Evolutionary conservation across 768 basidiomycete species (phyloP), one percentile per base, ranked within the genome.

Genomic region (Boletus sp.): DNA sequence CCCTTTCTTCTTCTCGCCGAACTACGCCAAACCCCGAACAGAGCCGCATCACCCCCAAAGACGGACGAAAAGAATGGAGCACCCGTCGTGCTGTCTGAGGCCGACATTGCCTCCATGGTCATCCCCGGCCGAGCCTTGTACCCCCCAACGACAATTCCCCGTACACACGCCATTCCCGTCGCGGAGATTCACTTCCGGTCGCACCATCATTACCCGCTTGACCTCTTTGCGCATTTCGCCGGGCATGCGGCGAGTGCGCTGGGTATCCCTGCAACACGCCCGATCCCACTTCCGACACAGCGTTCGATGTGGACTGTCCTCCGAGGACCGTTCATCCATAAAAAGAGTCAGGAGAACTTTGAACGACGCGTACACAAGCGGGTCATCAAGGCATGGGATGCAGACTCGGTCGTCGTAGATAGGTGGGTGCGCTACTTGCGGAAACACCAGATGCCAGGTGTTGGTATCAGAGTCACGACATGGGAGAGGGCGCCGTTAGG

Each of bases 281-380:
- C 84, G 11, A 77, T 79, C 14, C 72, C 74, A 5, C 81, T 96
- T 0, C 93, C 93, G 0, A 90, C 81, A 3, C 77, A 85, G 59
- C 87, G 90, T 42, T 77, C 80, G 5, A 74, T 97, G 10, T 92
- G 90, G 85, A 97, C 96, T 0, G 94, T 97, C 17, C 78, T 80
- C 9, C 82, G 87, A 34, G 81, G 83, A 4, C 95, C 96, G 10
- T 98, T 98, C 67, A 85, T 83, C 6, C 88, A 95, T 70, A 98
- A 98, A 67, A 97, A 96, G 72, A 76, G 81, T 17, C 94, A 98
- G 72, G 94, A 98, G 76, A 98, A 98, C 72, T 98, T 96, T 69
- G 88, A 93, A 69, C 77, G 91, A 27, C 81, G 77, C 63, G 85
- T 87, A 50, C 89, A 95, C 66, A 90, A 89, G 65, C 82, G 95